These are phyloP conservation scores for Tarenaya hassleriana DNA, from an alignment of 345 rosid genomes.

Conservation along the genomic window DNA sequence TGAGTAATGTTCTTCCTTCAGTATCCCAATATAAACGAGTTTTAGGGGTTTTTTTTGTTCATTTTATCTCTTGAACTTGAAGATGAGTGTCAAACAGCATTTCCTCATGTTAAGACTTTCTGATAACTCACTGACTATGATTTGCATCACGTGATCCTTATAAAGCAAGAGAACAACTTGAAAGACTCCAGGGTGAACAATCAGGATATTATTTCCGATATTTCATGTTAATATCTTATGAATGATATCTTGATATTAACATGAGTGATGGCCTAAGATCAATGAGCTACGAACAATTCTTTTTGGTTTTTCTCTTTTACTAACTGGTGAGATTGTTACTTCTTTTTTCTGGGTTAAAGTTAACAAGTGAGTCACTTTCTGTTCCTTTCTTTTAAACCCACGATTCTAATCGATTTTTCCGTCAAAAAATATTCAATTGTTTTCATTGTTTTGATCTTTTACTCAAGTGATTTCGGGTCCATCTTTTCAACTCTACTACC, in stretches of 20 bases:
- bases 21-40: too few species aligned
- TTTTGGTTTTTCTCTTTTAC: conserved; percentile 8
- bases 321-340: conserved; percentile 3
- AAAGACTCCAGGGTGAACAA: conserved; percentile 76
- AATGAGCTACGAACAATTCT: conserved; percentile 12
- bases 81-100: not conserved
- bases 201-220: conserved; percentile 69
- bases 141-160: conserved; percentile 58
- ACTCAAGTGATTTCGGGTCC: conserved; percentile 84
- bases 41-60: too few species aligned
- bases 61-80: too few species aligned
- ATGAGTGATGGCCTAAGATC: conserved; percentile 7
- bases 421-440: not conserved
- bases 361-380: conserved; percentile 41
- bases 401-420: conserved; percentile 6
- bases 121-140: conserved; percentile 63
- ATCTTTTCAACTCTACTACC: conserved; percentile 91
- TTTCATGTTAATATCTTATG: conserved; percentile 7
- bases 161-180: conserved; percentile 79
- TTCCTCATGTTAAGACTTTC: too few species aligned
- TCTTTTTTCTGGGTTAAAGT: conserved; percentile 99
- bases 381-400: conserved; percentile 8
- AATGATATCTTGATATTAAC: not conserved
- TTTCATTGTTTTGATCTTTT: not conserved
- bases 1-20: too few species aligned